These are phyloP conservation scores for Blastobotrys muscicola DNA, from an alignment of 805 yeast genomes.

Conservation along the genomic window DNA sequence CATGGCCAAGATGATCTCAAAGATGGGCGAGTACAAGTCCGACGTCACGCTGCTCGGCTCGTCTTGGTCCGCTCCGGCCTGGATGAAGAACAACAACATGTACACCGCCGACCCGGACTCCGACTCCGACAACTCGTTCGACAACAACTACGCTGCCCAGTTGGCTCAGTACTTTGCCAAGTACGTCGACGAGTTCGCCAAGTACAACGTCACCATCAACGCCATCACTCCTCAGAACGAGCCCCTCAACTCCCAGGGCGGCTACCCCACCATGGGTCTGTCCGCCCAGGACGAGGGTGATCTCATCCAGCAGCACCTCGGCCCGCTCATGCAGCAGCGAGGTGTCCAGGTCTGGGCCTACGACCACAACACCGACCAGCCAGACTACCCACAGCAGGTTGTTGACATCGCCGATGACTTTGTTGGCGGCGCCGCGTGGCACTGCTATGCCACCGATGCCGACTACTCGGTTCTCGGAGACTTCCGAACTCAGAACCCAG, in stretches of 20 bases:
- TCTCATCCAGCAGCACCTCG: slow-evolving; percentile 2
- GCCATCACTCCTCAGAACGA: slow-evolving; percentile 6
- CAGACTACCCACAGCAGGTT: background rate
- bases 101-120: background rate
- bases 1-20: slow-evolving; percentile 4
- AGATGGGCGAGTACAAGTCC: slow-evolving; percentile 4
- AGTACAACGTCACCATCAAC: slow-evolving; percentile 1
- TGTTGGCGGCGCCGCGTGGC: slow-evolving; percentile 5
- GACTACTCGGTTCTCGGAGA: slow-evolving; percentile 3
- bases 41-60: slow-evolving; percentile 3
- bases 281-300: background rate
- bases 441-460: slow-evolving; percentile 2
- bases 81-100: slow-evolving; percentile 6
- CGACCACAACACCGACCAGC: slow-evolving; percentile 4
- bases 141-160: background rate
- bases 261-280: slow-evolving; percentile 4
- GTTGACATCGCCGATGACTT: background rate
- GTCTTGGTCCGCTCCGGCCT: slow-evolving; percentile 10
- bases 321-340: slow-evolving; percentile 1
- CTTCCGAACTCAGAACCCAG: slow-evolving; percentile 2
- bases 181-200: slow-evolving; percentile 3
- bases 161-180: slow-evolving; percentile 4
- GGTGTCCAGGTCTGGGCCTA: slow-evolving; percentile 2
- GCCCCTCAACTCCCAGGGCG: slow-evolving; percentile 5
- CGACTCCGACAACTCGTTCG: background rate